Base-by-base conservation (phyloP, 352 stramenopile species). In the Pythium sp. region DNA sequence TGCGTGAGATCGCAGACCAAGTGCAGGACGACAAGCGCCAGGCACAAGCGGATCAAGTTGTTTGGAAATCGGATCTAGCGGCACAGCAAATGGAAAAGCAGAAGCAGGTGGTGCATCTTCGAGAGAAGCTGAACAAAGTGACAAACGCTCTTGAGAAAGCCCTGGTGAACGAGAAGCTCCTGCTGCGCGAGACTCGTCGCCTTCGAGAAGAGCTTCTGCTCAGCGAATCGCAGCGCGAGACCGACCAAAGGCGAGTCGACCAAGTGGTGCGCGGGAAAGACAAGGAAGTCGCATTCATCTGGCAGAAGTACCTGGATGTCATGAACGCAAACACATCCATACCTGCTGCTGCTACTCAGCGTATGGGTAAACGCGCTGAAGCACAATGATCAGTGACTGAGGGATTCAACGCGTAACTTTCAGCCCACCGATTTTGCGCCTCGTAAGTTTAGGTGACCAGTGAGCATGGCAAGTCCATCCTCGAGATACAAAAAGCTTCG, bases 261-360 rank as follows among this genome's bases (percentile, higher is more conserved):
- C 76, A 92, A 56, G 65, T 85, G 6, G 46, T 84, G 12, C 71
- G 79, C 59, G 80, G 78, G 28, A 87, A 88, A 61, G 78, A 88
- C 36, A 88, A 85, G 54, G 80, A 92, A 26, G 75, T 90, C 53
- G 73, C 73, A n/a, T 88, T 87, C 64, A 78, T 92, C 65, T 92
- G 84, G 84, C 76, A 86, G 55, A 88, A 87, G 72, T 90, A 89
- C 58, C 73, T 86, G 22, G 74, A 88, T 2, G 54, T 74, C 5
- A 72, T 86, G 68, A 62, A 69, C 34, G 20, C 78, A 28, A 60
- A 18, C 24, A n/a, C 38, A 41, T 36, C 62, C 3, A n/a, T 12
- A 49, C 28, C 28, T 11, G 22, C 30, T 22, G 18, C 28, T 14
- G 20, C 28, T 5, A 24, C 4, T 43, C 28, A 60, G 9, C 30